A percentile compares a stretch with the other conserved stretches of the same genome.
Evolutionary conservation across 495 filamentous ascomycete species (phyloP).

Genomic region (Hyaloscypha variabilis): DNA sequence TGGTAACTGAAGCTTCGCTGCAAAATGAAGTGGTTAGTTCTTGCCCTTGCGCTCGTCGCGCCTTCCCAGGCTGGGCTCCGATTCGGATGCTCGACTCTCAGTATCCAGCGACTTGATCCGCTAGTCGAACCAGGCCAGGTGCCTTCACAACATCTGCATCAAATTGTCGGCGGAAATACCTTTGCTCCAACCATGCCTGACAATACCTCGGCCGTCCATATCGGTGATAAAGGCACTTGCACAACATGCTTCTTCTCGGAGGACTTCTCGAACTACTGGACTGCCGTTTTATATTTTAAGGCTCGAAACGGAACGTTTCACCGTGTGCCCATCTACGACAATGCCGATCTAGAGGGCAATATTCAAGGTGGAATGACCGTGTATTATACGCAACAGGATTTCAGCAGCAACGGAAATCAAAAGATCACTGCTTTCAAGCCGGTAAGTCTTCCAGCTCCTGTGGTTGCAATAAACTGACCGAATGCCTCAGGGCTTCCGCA

Average conservation of each 20-base stretch:
- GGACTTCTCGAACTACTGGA: constrained; percentile 76
- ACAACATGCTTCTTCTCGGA: constrained; percentile 60
- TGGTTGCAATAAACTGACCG: constrained; percentile 32
- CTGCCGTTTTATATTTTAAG: constrained; percentile 61
- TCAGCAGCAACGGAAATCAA: constrained; percentile 40
- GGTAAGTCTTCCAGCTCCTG: constrained; percentile 31
- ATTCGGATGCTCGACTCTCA: constrained; percentile 31
- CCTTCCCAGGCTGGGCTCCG: constrained; percentile 18
- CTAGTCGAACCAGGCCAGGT: constrained; percentile 57
- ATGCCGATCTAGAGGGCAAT: constrained; percentile 34
- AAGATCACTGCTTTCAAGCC: constrained; percentile 47
- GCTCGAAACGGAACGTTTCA: constrained; percentile 66
- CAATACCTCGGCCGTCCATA: constrained; percentile 45
- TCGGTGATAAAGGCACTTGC: constrained; percentile 52
- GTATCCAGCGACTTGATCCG: constrained; percentile 63
- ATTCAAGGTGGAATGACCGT: constrained; percentile 45
- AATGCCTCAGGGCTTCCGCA: constrained; percentile 68
- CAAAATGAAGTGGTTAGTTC: constrained; percentile 21
- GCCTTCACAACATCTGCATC: constrained; percentile 62
- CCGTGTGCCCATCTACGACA: constrained; percentile 44
- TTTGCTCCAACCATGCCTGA: constrained; percentile 64
- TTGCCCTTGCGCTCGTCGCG: constrained; percentile 16
- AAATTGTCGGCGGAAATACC: constrained; percentile 64
- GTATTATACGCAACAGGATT: constrained; percentile 46
- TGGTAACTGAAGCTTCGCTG: constrained; percentile 15